Evolutionary conservation across 148 eudicot genomes (phyloP).

Genomic region (Silene uniflora): DNA sequence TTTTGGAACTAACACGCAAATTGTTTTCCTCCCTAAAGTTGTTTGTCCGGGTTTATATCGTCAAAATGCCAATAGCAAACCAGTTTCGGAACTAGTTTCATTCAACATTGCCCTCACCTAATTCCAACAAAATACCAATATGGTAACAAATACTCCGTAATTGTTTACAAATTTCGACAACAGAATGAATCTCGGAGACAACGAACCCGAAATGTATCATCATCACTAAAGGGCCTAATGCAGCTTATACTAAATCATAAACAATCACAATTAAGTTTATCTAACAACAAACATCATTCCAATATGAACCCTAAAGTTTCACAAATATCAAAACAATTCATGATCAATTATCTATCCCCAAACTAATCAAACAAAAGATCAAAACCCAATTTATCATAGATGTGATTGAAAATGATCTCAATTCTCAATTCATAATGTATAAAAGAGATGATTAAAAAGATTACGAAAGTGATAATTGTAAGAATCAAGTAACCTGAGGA

Average conservation of each 20-base stretch:
- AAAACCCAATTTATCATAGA: not conserved
- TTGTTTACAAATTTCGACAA: not conserved
- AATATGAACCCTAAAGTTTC: not conserved
- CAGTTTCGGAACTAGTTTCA: too few species aligned
- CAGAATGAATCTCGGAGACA: too few species aligned
- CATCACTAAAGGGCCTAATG: too few species aligned
- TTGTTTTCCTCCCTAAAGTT: not conserved
- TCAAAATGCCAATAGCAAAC: not conserved
- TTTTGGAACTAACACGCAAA: not conserved
- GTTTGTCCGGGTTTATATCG: not conserved
- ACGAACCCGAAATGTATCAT: not conserved
- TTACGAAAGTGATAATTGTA: not conserved
- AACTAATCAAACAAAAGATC: not conserved
- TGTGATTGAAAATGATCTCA: not conserved
- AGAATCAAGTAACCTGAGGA: slow-evolving; percentile 29
- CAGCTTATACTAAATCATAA: not conserved
- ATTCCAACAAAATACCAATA: not conserved
- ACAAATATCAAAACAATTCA: not conserved
- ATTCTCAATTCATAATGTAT: not conserved
- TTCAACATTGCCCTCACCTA: not conserved
- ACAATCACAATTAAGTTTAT: not conserved
- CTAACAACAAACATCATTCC: not conserved
- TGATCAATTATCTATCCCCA: not conserved
- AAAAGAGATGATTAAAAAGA: not conserved
- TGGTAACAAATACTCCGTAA: not conserved